phyloP scores from a whole-genome alignment of 148 eudicot genomes.

The Rhododendron mucronatum region DNA sequence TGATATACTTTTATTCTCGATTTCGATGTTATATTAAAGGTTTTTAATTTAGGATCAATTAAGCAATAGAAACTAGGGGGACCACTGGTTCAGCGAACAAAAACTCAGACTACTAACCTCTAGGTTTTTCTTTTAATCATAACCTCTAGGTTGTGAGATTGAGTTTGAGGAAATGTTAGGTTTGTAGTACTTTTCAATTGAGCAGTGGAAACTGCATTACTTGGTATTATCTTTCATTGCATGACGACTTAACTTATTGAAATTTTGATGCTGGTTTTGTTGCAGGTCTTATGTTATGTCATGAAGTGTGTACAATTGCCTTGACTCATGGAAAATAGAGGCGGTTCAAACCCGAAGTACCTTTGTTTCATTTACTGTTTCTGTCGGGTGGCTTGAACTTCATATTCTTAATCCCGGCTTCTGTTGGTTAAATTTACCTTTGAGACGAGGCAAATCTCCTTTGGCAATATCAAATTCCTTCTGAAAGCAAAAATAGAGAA shows the following conservation, averaged over 20 bases:
- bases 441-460: conserved; percentile 39
- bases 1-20: background rate
- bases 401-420: background rate
- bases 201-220: background rate
- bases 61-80: background rate
- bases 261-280: conserved; percentile 14
- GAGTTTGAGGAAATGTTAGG: background rate
- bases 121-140: background rate
- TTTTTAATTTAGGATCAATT: background rate
- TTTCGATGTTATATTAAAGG: background rate
- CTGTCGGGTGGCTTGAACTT: conserved; percentile 9
- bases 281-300: conserved; percentile 40
- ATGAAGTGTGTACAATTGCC: conserved; percentile 31
- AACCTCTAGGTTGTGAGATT: background rate
- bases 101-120: background rate
- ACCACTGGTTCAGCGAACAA: background rate
- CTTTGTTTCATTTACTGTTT: background rate
- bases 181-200: background rate
- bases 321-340: conserved; percentile 15
- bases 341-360: conserved; percentile 10
- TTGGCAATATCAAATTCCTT: conserved; percentile 25
- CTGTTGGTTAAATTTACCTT: conserved; percentile 10
- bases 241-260: background rate
- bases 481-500: background rate
- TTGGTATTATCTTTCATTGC: background rate